Evolutionary conservation across 202 grass and related monocot species (phyloP).

Genomic region (Tripidium arundinaceum): DNA sequence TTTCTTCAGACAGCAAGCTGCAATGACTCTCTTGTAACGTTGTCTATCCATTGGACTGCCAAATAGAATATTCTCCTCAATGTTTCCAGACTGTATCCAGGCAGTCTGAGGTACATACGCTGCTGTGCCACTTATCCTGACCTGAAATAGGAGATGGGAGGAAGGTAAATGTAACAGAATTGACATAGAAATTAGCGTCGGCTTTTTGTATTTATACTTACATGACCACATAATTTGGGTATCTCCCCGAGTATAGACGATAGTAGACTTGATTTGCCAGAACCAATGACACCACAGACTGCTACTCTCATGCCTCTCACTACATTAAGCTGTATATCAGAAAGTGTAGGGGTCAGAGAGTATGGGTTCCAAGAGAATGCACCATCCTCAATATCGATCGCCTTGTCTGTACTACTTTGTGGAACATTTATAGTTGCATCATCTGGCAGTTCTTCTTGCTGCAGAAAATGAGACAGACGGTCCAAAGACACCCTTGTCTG

Average conservation of each 20-base stretch:
- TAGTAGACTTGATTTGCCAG: conserved; percentile 91
- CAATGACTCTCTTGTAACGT: conserved; percentile 78
- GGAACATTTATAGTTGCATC: conserved; percentile 74
- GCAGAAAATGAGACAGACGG: conserved; percentile 68
- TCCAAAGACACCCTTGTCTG: conserved; percentile 95
- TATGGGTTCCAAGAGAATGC: conserved; percentile 71
- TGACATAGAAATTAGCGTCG: conserved; percentile 2
- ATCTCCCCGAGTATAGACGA: conserved; percentile 95
- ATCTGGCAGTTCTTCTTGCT: conserved; percentile 77
- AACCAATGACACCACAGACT: conserved; percentile 94
- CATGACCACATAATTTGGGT: conserved; percentile 85
- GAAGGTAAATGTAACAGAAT: conserved; percentile 35
- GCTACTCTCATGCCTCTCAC: conserved; percentile 87
- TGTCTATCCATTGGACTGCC: conserved; percentile 77
- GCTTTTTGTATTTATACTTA: conserved; percentile 38
- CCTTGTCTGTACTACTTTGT: conserved; percentile 53
- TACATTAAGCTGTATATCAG: conserved; percentile 60
- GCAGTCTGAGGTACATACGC: conserved; percentile 97
- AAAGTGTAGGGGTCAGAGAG: conserved; percentile 61
- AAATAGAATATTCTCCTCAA: conserved; percentile 95
- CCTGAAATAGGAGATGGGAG: conserved; percentile 42
- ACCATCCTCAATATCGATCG: conserved; percentile 73
- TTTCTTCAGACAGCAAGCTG: conserved; percentile 91
- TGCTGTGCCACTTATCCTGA: conserved; percentile 79
- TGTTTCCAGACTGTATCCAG: conserved; percentile 98